Percentiles rank a stretch among this genome's conserved stretches.
Conservation (phyloP, 805 yeast species). For the Suhomyces emberorum region DNA sequence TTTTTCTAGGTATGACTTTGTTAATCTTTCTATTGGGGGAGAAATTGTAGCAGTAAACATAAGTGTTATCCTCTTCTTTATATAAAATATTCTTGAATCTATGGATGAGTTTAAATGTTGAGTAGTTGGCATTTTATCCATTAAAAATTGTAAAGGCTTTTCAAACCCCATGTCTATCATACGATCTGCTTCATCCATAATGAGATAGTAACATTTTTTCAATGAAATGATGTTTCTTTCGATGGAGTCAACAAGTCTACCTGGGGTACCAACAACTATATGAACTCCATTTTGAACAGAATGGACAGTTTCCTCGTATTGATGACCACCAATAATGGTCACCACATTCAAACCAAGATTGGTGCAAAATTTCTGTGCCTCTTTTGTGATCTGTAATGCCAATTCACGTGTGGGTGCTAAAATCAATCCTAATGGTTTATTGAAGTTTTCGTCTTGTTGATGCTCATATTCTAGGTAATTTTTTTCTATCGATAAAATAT, state of each 20-base stretch:
- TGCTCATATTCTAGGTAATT: constrained; percentile 35
- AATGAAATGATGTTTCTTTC: constrained; percentile 64
- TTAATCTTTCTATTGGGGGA: constrained; percentile 61
- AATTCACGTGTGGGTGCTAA: constrained; percentile 93
- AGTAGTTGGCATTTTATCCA: constrained; percentile 50
- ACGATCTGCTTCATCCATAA: constrained; percentile 91
- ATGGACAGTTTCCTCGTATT: constrained; percentile 67
- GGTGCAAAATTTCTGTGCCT: constrained; percentile 51
- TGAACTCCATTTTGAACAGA: constrained; percentile 65
- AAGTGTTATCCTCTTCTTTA: constrained; percentile 56
- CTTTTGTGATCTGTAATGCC: constrained; percentile 79
- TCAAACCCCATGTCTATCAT: constrained; percentile 97
- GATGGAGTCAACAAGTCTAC: constrained; percentile 78
- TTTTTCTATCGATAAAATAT: constrained; percentile 37
- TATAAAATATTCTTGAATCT: constrained; percentile 38
- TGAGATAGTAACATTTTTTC: constrained; percentile 59
- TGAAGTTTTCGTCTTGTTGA: constrained; percentile 45
- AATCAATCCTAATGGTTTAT: constrained; percentile 73
- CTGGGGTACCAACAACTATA: constrained; percentile 91
- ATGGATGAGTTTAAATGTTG: constrained; percentile 17
- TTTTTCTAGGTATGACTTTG: constrained; percentile 54
- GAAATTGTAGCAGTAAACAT: constrained; percentile 97
- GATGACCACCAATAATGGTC: constrained; percentile 87
- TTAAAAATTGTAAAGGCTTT: constrained; percentile 63
- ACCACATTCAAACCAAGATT: constrained; percentile 45